Conservation (phyloP, 768 basidiomycete species). For the Symmetrospora coprosmae region DNA sequence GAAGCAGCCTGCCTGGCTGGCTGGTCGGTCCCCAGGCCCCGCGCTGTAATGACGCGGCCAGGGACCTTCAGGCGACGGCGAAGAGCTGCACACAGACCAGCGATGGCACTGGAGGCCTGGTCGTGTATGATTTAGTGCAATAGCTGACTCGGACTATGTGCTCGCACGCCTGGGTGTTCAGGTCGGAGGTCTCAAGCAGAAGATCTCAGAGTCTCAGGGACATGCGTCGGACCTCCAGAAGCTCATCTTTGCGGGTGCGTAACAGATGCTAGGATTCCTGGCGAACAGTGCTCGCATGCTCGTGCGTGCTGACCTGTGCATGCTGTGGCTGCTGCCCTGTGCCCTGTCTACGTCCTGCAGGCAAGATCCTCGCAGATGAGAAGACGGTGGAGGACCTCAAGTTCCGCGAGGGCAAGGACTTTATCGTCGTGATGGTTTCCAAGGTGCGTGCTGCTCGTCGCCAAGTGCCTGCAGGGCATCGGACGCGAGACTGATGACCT, state of each 20-base stretch:
- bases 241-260: constrained; percentile 77
- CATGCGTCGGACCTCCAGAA: constrained; percentile 67
- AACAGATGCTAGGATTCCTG: background rate
- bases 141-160: background rate
- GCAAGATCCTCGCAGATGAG: constrained; percentile 76
- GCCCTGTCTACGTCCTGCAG: no score
- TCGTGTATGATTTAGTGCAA: background rate
- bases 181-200: constrained; percentile 62
- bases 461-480: background rate
- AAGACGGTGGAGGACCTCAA: constrained; percentile 75
- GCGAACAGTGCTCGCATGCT: no score
- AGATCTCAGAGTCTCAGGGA: constrained; percentile 62
- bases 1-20: no score
- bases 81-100: constrained; percentile 20
- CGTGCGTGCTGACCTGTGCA: no score
- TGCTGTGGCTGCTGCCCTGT: no score
- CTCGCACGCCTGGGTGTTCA: no score
- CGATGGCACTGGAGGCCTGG: background rate
- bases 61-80: constrained; percentile 26
- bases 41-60: constrained; percentile 12
- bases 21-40: no score
- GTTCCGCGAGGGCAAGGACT: constrained; percentile 89
- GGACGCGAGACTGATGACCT: background rate
- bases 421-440: constrained; percentile 95
- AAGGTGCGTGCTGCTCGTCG: constrained; percentile 48